Conservation (phyloP, 2,329 filamentous ascomycete species). For the Diaporthe longicolla region DNA sequence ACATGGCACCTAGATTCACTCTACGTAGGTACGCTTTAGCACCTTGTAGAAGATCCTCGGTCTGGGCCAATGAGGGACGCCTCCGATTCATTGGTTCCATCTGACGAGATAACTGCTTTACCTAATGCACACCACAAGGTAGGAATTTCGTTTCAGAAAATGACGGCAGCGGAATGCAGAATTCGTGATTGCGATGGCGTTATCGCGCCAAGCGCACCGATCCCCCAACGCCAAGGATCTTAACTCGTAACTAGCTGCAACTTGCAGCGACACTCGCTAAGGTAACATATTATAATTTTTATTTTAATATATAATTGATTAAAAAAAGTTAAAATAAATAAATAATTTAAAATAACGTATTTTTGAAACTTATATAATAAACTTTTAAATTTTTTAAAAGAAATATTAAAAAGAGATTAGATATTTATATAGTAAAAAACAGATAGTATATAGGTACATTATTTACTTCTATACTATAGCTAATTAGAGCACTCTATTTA, state of each 20-base stretch:
- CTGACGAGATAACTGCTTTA: slow-evolving; percentile 1
- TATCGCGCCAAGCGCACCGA: slow-evolving; percentile 36
- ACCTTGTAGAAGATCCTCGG: not conserved
- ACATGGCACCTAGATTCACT: no score
- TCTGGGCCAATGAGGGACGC: not conserved
- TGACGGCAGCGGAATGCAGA: slow-evolving; percentile 28
- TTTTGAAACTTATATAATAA: no score
- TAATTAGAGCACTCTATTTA: no score
- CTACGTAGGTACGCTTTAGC: not conserved
- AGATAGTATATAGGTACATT: no score
- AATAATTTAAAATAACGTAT: no score
- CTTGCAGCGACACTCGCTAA: not conserved
- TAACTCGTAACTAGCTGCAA: slow-evolving; percentile 6
- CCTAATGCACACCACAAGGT: slow-evolving; percentile 14
- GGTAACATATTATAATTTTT: no score
- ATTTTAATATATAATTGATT: no score
- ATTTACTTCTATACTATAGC: no score
- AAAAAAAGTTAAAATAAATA: no score
- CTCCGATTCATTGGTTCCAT: slow-evolving; percentile 14
- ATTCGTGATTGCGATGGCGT: slow-evolving; percentile 36
- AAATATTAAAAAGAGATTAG: no score
- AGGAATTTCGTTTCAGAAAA: slow-evolving; percentile 2
- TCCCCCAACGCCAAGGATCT: not conserved
- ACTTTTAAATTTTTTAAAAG: no score
- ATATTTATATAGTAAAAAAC: no score